Evolutionary conservation across 2,329 filamentous ascomycete genomes (phyloP).

Genomic region (Talaromyces sp.): DNA sequence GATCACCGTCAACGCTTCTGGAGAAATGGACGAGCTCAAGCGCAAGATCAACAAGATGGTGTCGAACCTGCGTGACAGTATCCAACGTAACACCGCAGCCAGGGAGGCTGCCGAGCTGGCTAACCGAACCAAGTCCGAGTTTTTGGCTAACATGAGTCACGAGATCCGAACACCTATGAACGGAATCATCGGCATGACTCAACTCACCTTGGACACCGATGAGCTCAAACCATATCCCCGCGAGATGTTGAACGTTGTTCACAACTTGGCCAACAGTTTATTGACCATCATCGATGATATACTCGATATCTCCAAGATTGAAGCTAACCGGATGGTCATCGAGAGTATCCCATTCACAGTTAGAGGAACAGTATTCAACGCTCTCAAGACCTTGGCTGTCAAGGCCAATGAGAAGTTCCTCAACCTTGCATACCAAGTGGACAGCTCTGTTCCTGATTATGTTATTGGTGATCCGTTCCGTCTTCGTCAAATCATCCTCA

Average conservation of each 20-base stretch:
- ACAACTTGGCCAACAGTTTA: constrained; percentile 87
- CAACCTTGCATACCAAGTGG: constrained; percentile 83
- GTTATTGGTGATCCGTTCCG: constrained; percentile 92
- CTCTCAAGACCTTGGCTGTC: constrained; percentile 86
- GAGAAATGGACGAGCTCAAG: constrained; percentile 96
- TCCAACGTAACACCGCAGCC: constrained; percentile 88
- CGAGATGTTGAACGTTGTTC: constrained; percentile 95
- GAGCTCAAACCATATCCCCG: constrained; percentile 86
- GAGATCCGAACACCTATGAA: constrained; percentile 95
- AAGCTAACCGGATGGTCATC: constrained; percentile 92
- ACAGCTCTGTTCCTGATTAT: constrained; percentile 84
- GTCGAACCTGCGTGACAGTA: constrained; percentile 84
- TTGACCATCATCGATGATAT: constrained; percentile 86
- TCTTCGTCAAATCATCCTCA: constrained; percentile 87
- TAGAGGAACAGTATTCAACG: constrained; percentile 88
- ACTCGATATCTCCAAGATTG: constrained; percentile 64
- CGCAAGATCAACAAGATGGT: constrained; percentile 99
- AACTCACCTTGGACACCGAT: constrained; percentile 85
- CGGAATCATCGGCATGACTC: constrained; percentile 93
- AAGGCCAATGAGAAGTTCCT: constrained; percentile 94
- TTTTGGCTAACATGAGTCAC: constrained; percentile 95
- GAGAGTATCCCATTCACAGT: constrained; percentile 93
- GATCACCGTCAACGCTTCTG: constrained; percentile 89
- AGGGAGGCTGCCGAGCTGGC: constrained; percentile 89
- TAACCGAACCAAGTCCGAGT: constrained; percentile 95